phyloP scores from a whole-genome alignment of 2,329 filamentous ascomycete genomes.

The Aspergillus tamarii region DNA sequence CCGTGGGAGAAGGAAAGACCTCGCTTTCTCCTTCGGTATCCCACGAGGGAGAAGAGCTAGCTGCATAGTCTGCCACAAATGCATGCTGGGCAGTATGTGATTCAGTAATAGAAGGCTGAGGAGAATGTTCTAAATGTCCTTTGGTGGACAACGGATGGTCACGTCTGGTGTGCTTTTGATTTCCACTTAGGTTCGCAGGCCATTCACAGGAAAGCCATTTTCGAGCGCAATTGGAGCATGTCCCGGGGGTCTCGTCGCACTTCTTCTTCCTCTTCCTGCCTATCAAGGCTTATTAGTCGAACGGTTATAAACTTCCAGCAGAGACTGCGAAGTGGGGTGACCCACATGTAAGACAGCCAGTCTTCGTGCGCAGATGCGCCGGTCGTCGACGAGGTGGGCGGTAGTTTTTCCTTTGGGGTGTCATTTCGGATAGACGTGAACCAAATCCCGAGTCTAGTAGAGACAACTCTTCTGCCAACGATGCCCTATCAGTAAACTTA shows the following conservation, averaged over 20 bases:
- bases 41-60: not conserved
- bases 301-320: not conserved
- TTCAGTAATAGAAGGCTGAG: not conserved
- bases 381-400: slow-evolving; percentile 27
- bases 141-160: not conserved
- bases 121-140: not conserved
- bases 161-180: not conserved
- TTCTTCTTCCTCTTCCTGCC: slow-evolving; percentile 31
- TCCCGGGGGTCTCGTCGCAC: slow-evolving; percentile 25
- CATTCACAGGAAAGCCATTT: slow-evolving; percentile 22
- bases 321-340: not conserved
- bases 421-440: slow-evolving; percentile 32
- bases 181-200: slow-evolving; percentile 1
- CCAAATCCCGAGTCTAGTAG: slow-evolving; percentile 31
- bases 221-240: slow-evolving; percentile 25
- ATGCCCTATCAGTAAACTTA: not conserved
- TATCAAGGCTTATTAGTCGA: slow-evolving; percentile 7
- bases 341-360: slow-evolving; percentile 31
- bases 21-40: not conserved
- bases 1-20: not conserved
- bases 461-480: not conserved
- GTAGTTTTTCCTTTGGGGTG: slow-evolving; percentile 18
- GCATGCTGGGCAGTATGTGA: not conserved
- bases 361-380: slow-evolving; percentile 31
- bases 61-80: not conserved